Percentiles rank a stretch among this genome's conserved stretches.
These are phyloP conservation scores for Fusarium nygamai DNA, from an alignment of 2,329 filamentous ascomycete species.

Conservation along the genomic window DNA sequence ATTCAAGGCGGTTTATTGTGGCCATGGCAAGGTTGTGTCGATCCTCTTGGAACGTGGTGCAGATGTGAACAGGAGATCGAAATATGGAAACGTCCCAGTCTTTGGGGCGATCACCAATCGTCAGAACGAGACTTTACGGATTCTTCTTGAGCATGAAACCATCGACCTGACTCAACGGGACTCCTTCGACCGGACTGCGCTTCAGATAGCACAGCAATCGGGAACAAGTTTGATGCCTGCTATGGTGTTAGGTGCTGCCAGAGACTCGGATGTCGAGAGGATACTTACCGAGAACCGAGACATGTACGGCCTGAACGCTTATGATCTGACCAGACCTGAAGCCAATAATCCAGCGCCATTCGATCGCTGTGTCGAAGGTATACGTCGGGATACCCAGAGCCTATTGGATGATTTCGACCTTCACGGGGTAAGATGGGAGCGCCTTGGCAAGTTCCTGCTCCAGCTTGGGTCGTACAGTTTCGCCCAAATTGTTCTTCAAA, in stretches of 20 bases:
- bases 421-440: slow-evolving; percentile 11
- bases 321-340: slow-evolving; percentile 4
- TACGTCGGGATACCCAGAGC: slow-evolving; percentile 7
- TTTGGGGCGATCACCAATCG: slow-evolving; percentile 19
- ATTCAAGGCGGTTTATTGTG: slow-evolving; percentile 10
- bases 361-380: slow-evolving; percentile 1
- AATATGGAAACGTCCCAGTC: slow-evolving; percentile 13
- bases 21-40: neutral
- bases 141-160: slow-evolving; percentile 9
- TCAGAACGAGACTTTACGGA: slow-evolving; percentile 1
- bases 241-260: slow-evolving; percentile 13
- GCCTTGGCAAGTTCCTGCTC: slow-evolving; percentile 21
- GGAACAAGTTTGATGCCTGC: slow-evolving; percentile 10
- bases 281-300: slow-evolving; percentile 18
- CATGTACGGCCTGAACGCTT: slow-evolving; percentile 23
- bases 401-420: slow-evolving; percentile 12
- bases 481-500: slow-evolving; percentile 19
- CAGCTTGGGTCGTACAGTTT: slow-evolving; percentile 17
- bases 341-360: neutral
- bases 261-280: neutral
- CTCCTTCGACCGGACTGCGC: slow-evolving; percentile 8
- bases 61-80: slow-evolving; percentile 19
- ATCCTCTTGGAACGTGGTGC: slow-evolving; percentile 25
- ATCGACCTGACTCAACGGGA: slow-evolving; percentile 23
- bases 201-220: slow-evolving; percentile 21